Evolutionary conservation across 164 flowering plant species (phyloP), one percentile per base, ranked within the genome.

Genomic region (Magnolia officinalis): DNA sequence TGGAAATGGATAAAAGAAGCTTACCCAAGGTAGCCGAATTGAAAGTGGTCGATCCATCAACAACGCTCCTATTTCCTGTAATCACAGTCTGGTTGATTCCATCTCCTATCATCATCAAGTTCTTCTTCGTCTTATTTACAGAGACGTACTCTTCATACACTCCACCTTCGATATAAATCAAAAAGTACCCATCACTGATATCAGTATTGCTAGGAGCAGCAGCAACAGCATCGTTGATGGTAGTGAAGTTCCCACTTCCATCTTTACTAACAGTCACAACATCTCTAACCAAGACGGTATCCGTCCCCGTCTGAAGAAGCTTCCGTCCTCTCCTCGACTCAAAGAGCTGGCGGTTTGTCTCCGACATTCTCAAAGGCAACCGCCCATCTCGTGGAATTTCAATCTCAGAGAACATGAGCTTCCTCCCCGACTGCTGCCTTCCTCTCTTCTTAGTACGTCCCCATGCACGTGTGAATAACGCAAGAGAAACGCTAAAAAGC

Each of bases 61-160:
- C 81, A 7, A 77, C 71, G 70, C 76, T 82, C 4, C 79, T 73
- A 24, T 79, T 82, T 20, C 84, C 82, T 0, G 84, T 82, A 49
- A 82, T 82, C 31, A 82, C 73, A 1, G 82, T 82, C 65, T 64
- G 71, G 45, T 78, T 79, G 78, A 82, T 79, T 14, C 88, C 88
- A 24, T 83, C 89, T n/a, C 90, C 92, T 23, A 88, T 64, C 84
- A 89, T 81, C 86, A 88, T 80, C 67, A 89, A 26, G 67, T 87
- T 72, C 45, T 51, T 75, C 85, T 84, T 87, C 65, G 77, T 84
- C 78, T 74, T 85, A 0, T 74, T 70, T 2, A 89, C 72, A 8
- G 80, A 67, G 2, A 89, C 90, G 52, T 88, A 84, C 81, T 89
- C 90, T 23, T 86, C 77, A 45, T 89, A 89, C 4, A 86, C 81